Evolutionary conservation across 331 rosid genomes (phyloP).

Genomic region (Rhamnella rubrinervis): DNA sequence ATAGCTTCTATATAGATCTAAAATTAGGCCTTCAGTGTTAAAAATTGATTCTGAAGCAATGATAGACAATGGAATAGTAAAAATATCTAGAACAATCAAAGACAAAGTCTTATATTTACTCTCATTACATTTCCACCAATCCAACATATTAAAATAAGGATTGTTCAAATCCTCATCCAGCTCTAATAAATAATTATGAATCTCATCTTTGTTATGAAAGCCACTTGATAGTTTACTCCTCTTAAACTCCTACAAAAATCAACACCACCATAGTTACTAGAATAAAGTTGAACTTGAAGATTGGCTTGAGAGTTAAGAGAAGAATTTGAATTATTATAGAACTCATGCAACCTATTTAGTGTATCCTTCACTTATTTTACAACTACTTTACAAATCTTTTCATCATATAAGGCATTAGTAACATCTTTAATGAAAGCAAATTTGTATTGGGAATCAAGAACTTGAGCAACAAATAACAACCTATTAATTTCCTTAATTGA

Average conservation of each 20-base stretch:
- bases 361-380: not conserved
- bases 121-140: not conserved
- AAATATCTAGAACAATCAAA: not conserved
- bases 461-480: too few species aligned
- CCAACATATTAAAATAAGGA: not conserved
- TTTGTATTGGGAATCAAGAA: not conserved
- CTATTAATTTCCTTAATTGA: too few species aligned
- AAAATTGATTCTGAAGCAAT: not conserved
- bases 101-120: not conserved
- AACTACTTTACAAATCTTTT: not conserved
- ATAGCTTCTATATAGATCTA: conserved; percentile 1
- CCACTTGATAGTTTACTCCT: not conserved
- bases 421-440: not conserved
- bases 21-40: not conserved
- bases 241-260: not conserved
- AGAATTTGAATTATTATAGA: not conserved
- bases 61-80: not conserved
- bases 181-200: not conserved
- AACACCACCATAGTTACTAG: too few species aligned
- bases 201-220: not conserved
- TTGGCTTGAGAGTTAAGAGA: too few species aligned
- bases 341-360: not conserved
- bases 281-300: too few species aligned
- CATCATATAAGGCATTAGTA: not conserved
- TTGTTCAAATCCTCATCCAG: not conserved